phyloP scores from a whole-genome alignment of 345 rosid species.

The Lepidium aucheri region DNA sequence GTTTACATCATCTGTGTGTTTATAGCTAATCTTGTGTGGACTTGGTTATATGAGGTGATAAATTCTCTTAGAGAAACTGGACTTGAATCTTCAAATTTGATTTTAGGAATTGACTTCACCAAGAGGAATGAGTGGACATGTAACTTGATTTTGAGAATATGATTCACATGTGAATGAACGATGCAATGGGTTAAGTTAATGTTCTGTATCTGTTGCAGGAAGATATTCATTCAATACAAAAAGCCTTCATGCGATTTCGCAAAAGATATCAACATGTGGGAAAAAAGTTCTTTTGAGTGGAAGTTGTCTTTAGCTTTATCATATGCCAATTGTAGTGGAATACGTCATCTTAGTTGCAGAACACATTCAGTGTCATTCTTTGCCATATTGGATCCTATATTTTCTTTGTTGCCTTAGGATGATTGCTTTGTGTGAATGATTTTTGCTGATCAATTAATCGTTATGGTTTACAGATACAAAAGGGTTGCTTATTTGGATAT shows the following conservation, averaged over 20 bases:
- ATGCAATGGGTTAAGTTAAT: not conserved
- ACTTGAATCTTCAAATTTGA: slow-evolving; percentile 71
- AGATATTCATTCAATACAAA: slow-evolving; percentile 61
- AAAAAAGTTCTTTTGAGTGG: not conserved
- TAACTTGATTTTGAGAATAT: slow-evolving; percentile 20
- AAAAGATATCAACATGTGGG: not conserved
- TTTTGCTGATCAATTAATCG: not conserved
- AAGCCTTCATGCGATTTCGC: slow-evolving; percentile 75
- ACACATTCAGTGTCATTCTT: not conserved
- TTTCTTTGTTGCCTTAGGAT: not conserved
- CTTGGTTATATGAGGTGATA: slow-evolving; percentile 39
- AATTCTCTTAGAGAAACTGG: slow-evolving; percentile 61
- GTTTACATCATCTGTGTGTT: no score
- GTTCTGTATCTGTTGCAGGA: slow-evolving; percentile 34
- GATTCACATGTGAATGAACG: slow-evolving; percentile 14
- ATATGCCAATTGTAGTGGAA: not conserved
- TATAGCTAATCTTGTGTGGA: not conserved
- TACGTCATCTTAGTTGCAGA: not conserved
- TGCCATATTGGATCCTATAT: not conserved
- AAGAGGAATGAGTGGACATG: slow-evolving; percentile 81
- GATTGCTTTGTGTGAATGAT: not conserved
- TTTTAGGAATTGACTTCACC: slow-evolving; percentile 64
- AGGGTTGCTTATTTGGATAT: slow-evolving; percentile 85
- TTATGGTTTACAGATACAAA: slow-evolving; percentile 55
- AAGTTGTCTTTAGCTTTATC: not conserved